A percentile compares a stretch with the other conserved stretches of the same genome.
Conservation (phyloP, 2,329 filamentous ascomycete genomes). For the Pezicula rhizophila region DNA sequence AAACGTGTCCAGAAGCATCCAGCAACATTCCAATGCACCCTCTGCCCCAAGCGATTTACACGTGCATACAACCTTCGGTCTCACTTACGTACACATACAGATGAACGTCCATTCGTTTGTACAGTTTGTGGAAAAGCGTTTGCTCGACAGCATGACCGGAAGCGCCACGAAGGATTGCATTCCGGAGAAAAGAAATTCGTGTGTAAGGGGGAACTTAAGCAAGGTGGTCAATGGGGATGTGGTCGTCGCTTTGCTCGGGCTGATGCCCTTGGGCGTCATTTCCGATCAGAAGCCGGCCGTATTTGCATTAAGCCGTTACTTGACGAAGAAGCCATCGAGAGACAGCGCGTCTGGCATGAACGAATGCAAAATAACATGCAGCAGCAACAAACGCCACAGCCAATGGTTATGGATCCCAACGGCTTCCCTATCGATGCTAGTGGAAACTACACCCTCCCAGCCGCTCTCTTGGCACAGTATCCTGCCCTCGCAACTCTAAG, state of each 20-base stretch:
- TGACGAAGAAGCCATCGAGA: slow-evolving; percentile 84
- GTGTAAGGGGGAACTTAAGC: slow-evolving; percentile 84
- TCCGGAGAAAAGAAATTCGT: slow-evolving; percentile 99
- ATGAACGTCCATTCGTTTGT: slow-evolving; percentile 95
- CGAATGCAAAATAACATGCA: slow-evolving; percentile 55
- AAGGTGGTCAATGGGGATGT: slow-evolving; percentile 83
- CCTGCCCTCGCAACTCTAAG: slow-evolving; percentile 87
- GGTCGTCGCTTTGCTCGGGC: slow-evolving; percentile 89
- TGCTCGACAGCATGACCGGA: slow-evolving; percentile 92
- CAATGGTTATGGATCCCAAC: slow-evolving; percentile 54
- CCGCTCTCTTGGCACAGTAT: slow-evolving; percentile 84
- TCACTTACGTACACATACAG: slow-evolving; percentile 91
- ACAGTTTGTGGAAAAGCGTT: slow-evolving; percentile 97
- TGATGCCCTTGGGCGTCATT: slow-evolving; percentile 89
- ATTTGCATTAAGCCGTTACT: slow-evolving; percentile 97
- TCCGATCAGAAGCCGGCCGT: slow-evolving; percentile 88
- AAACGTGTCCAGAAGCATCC: slow-evolving; percentile 97
- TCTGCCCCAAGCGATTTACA: slow-evolving; percentile 95
- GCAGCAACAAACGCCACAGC: slow-evolving; percentile 54
- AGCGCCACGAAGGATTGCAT: slow-evolving; percentile 92
- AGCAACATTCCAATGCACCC: slow-evolving; percentile 87
- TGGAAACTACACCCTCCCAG: slow-evolving; percentile 67
- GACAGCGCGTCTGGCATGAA: slow-evolving; percentile 69
- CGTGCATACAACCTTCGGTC: slow-evolving; percentile 94
- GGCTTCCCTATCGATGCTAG: slow-evolving; percentile 51